phyloP scores from a whole-genome alignment of 2,329 filamentous ascomycete genomes.

The Neospermospora avenae region DNA sequence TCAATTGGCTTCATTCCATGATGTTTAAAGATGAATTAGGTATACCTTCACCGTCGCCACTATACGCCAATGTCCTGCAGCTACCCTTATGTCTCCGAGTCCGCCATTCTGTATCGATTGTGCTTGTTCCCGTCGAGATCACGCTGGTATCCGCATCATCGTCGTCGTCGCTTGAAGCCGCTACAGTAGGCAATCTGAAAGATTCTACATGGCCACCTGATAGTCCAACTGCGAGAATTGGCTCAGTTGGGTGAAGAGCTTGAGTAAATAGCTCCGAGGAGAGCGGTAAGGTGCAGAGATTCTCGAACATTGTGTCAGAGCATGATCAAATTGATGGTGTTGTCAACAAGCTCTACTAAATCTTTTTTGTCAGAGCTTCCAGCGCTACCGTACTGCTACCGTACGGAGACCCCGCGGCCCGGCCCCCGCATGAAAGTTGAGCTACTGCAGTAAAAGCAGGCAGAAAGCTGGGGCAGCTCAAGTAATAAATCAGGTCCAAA shows the following conservation, averaged over 20 bases:
- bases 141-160: slow-evolving; percentile 47
- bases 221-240: slow-evolving; percentile 82
- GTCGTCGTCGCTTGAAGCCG: slow-evolving; percentile 47
- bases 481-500: too few species aligned
- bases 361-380: slow-evolving; percentile 2
- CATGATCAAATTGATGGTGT: slow-evolving; percentile 14
- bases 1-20: slow-evolving; percentile 5
- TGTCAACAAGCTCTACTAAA: too few species aligned
- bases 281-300: slow-evolving; percentile 84
- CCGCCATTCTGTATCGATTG: slow-evolving; percentile 80
- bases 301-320: slow-evolving; percentile 52
- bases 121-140: slow-evolving; percentile 61
- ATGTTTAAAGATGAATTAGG: slow-evolving; percentile 36
- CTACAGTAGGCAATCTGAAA: slow-evolving; percentile 64
- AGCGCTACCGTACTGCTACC: neutral
- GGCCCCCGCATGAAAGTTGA: neutral
- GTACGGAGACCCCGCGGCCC: neutral
- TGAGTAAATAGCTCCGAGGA: slow-evolving; percentile 84
- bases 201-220: slow-evolving; percentile 82
- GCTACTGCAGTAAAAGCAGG: too few species aligned
- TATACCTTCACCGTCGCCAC: slow-evolving; percentile 68
- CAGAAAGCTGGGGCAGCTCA: neutral
- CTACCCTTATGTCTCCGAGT: slow-evolving; percentile 92
- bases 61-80: slow-evolving; percentile 78
- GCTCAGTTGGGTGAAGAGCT: slow-evolving; percentile 78